These are phyloP conservation scores for Mycosphaerella arachidis DNA, from an alignment of 2,329 filamentous ascomycete species.

Conservation along the genomic window DNA sequence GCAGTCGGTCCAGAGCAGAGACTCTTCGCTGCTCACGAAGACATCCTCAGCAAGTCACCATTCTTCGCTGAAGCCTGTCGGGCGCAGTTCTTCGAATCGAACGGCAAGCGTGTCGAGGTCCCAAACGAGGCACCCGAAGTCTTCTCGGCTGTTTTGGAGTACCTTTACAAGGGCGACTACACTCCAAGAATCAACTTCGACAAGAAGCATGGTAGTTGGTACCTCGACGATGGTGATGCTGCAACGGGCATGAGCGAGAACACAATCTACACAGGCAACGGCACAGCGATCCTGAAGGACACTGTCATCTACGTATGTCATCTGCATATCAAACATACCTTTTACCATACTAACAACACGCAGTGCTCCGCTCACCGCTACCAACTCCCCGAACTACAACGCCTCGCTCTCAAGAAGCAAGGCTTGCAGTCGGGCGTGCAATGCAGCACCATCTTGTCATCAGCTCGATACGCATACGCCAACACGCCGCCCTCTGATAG, in stretches of 20 bases:
- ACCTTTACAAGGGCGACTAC: slow-evolving; percentile 91
- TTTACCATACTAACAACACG: slow-evolving; percentile 8
- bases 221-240: slow-evolving; percentile 61
- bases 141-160: slow-evolving; percentile 86
- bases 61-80: slow-evolving; percentile 68
- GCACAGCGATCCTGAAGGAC: slow-evolving; percentile 73
- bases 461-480: slow-evolving; percentile 83
- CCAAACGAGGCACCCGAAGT: slow-evolving; percentile 85
- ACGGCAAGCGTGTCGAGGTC: slow-evolving; percentile 69
- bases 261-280: slow-evolving; percentile 64
- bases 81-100: slow-evolving; percentile 57
- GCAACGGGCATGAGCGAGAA: slow-evolving; percentile 52
- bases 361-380: slow-evolving; percentile 78
- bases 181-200: slow-evolving; percentile 78
- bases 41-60: slow-evolving; percentile 71
- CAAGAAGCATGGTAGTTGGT: slow-evolving; percentile 74
- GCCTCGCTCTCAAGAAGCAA: slow-evolving; percentile 80
- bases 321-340: neutral
- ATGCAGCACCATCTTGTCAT: slow-evolving; percentile 77
- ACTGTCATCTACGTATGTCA: slow-evolving; percentile 70
- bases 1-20: slow-evolving; percentile 66
- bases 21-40: slow-evolving; percentile 87
- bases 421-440: slow-evolving; percentile 80
- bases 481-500: slow-evolving; percentile 86
- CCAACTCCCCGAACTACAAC: slow-evolving; percentile 76